A percentile compares a stretch with the other conserved stretches of the same genome.
Evolutionary conservation across 139 green algal species (phyloP).

Genomic region (Chlamydomonas sp.): DNA sequence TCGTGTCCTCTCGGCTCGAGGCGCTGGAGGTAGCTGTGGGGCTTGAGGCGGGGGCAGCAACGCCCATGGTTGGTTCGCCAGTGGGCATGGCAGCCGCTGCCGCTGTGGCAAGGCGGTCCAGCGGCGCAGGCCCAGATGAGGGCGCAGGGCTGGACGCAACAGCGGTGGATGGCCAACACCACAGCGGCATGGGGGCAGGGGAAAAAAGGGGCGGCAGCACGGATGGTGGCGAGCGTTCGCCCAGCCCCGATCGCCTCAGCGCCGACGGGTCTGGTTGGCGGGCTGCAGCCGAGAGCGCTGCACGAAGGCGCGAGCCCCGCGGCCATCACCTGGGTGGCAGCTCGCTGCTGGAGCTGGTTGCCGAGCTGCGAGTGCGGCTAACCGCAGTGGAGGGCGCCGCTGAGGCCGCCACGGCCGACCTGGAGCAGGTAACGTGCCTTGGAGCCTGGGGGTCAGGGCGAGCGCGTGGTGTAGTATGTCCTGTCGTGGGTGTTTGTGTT

Average conservation of each 20-base stretch:
- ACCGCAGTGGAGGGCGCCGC: constrained; percentile 4
- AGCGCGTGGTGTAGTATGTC: neutral
- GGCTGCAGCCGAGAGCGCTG: too few species aligned
- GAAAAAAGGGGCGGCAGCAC: too few species aligned
- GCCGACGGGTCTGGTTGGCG: neutral
- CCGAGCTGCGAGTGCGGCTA: neutral
- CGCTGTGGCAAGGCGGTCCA: too few species aligned
- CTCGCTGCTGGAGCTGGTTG: constrained; percentile 12
- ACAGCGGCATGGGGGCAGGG: too few species aligned
- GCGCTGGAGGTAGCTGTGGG: constrained; percentile 9
- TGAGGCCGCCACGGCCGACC: neutral
- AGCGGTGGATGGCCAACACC: too few species aligned
- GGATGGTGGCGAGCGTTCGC: too few species aligned
- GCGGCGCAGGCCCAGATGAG: too few species aligned
- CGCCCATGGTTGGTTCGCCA: neutral
- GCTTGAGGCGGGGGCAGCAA: neutral
- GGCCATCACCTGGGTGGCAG: neutral
- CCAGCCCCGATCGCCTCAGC: neutral
- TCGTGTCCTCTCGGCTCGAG: neutral
- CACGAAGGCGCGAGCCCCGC: too few species aligned
- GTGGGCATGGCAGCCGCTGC: too few species aligned
- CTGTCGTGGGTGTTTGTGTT: neutral
- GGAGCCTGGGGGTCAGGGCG: neutral
- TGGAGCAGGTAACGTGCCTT: constrained; percentile 8
- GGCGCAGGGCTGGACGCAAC: too few species aligned